Percentiles rank a stretch among this genome's conserved stretches.
phyloP scores from a whole-genome alignment of 768 basidiomycete genomes.

The Rossbeevera mucosa region DNA sequence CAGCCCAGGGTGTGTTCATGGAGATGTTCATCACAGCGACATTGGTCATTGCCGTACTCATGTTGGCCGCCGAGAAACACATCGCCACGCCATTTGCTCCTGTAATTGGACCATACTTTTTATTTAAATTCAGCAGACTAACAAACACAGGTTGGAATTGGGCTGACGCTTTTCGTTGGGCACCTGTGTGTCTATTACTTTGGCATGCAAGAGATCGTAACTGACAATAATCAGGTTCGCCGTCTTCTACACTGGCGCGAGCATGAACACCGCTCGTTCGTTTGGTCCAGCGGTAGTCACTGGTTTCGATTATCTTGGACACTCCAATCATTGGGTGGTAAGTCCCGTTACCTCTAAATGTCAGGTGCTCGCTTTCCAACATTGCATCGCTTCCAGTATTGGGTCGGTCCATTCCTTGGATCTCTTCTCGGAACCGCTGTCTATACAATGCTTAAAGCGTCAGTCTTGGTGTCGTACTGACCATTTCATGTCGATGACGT shows the following conservation, averaged over 20 bases:
- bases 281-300: slow-evolving; percentile 68
- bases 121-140: not conserved
- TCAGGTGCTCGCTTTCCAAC: not conserved
- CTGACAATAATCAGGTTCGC: slow-evolving; percentile 41
- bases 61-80: slow-evolving; percentile 72
- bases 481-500: slow-evolving; percentile 2
- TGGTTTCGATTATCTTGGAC: slow-evolving; percentile 42
- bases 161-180: slow-evolving; percentile 58
- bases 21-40: slow-evolving; percentile 66
- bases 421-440: slow-evolving; percentile 54
- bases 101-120: slow-evolving; percentile 28
- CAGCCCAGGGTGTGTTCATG: slow-evolving; percentile 60
- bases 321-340: slow-evolving; percentile 58
- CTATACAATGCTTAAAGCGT: slow-evolving; percentile 55
- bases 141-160: slow-evolving; percentile 51
- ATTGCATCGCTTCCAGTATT: slow-evolving; percentile 42
- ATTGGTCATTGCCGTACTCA: slow-evolving; percentile 60
- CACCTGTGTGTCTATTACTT: slow-evolving; percentile 43
- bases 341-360: slow-evolving; percentile 15
- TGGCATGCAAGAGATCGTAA: not conserved
- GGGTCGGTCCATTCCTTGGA: slow-evolving; percentile 68
- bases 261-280: slow-evolving; percentile 64
- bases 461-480: slow-evolving; percentile 13
- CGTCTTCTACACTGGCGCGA: slow-evolving; percentile 59
- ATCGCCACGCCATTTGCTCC: slow-evolving; percentile 62